Evolutionary conservation across 768 basidiomycete genomes (phyloP).

Genomic region (Chalciporus piperatus): DNA sequence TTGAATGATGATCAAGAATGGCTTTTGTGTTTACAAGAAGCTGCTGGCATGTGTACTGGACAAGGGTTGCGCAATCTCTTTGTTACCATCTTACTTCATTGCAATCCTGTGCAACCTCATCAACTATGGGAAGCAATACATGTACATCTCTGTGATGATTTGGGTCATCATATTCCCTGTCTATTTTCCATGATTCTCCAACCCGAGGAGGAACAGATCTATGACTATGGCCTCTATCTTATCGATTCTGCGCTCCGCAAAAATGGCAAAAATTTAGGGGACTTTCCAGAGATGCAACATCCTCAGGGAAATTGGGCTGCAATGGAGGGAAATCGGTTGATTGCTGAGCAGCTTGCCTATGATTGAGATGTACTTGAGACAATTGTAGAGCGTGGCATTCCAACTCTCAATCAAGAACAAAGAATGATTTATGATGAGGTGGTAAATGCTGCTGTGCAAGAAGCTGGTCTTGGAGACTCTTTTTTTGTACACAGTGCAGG

Average conservation of each 20-base stretch:
- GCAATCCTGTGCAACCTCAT: not conserved
- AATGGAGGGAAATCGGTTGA: conserved; percentile 15
- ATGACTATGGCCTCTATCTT: conserved; percentile 2
- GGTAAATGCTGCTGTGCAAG: conserved; percentile 17
- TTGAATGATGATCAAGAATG: conserved; percentile 47
- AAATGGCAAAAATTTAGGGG: not conserved
- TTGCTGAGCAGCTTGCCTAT: conserved; percentile 10
- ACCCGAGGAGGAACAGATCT: not conserved
- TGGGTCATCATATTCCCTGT: not conserved
- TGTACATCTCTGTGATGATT: conserved; percentile 10
- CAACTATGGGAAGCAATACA: not conserved
- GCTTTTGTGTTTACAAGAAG: conserved; percentile 25
- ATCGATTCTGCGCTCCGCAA: not conserved
- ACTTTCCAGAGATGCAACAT: not conserved
- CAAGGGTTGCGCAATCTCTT: too few relatives aligned
- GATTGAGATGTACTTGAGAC: conserved; percentile 5
- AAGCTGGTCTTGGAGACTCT: not conserved
- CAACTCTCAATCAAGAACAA: conserved; percentile 33
- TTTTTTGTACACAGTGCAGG: conserved; percentile 45
- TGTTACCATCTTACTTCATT: not conserved
- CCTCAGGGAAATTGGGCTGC: conserved; percentile 15
- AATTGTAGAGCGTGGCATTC: conserved; percentile 5
- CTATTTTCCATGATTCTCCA: not conserved
- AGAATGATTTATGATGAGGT: conserved; percentile 25
- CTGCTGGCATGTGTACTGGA: not conserved